These are phyloP conservation scores for Artomyces pyxidatus DNA, from an alignment of 768 basidiomycete species.

Conservation along the genomic window DNA sequence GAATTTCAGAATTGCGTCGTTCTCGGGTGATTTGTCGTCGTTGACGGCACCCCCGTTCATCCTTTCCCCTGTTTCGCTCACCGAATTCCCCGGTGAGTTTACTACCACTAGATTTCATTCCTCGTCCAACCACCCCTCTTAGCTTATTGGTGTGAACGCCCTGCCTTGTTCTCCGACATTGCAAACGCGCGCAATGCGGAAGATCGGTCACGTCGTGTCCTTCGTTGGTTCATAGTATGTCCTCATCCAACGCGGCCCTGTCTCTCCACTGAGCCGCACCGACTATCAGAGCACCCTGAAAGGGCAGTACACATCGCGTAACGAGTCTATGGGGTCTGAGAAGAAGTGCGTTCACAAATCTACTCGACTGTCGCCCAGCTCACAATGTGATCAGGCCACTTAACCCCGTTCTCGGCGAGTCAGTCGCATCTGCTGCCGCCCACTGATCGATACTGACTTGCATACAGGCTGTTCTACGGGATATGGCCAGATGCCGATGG, in stretches of 20 bases:
- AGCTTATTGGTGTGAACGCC: conserved; percentile 98
- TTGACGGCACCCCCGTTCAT: conserved; percentile 89
- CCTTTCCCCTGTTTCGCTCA: conserved; percentile 82
- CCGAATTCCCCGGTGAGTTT: conserved; percentile 80
- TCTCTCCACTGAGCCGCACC: no score
- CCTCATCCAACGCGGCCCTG: neutral
- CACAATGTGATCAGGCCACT: conserved; percentile 54
- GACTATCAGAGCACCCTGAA: conserved; percentile 90
- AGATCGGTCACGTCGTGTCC: conserved; percentile 69
- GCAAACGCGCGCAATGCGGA: conserved; percentile 67
- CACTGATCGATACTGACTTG: neutral
- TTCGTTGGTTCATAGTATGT: conserved; percentile 91
- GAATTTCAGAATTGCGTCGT: conserved; percentile 59
- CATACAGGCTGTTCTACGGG: conserved; percentile 72
- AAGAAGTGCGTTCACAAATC: conserved; percentile 64
- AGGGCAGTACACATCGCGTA: conserved; percentile 90
- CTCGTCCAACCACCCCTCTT: neutral
- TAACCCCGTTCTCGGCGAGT: conserved; percentile 94
- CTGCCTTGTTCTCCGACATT: conserved; percentile 82
- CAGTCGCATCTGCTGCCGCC: conserved; percentile 25
- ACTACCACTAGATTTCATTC: no score
- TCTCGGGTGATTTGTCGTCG: conserved; percentile 82
- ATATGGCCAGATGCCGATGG: conserved; percentile 68
- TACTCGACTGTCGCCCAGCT: neutral
- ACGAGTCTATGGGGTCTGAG: conserved; percentile 94